These are phyloP conservation scores for Rhytidhysteron rufulum DNA, from an alignment of 2,329 filamentous ascomycete species.

Conservation along the genomic window DNA sequence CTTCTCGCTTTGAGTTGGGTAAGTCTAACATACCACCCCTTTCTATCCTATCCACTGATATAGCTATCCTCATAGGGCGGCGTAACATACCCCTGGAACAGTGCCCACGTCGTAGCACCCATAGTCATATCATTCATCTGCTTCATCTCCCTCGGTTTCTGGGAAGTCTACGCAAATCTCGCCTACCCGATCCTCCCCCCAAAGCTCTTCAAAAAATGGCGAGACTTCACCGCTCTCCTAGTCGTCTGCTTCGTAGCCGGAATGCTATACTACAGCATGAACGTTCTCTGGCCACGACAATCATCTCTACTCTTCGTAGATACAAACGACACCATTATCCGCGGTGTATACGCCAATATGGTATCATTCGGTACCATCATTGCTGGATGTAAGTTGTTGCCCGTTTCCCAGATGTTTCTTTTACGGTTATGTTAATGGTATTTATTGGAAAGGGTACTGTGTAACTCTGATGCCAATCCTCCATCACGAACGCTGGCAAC, in stretches of 20 bases:
- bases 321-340: conserved; percentile 16
- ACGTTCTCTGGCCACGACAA: conserved; percentile 21
- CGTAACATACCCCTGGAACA: conserved; percentile 40
- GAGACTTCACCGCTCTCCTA: conserved; percentile 14
- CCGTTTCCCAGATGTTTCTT: too few species aligned
- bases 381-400: too few species aligned
- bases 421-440: too few species aligned
- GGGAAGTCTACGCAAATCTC: conserved; percentile 43
- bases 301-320: conserved; percentile 18
- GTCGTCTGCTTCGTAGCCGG: conserved; percentile 18
- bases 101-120: conserved; percentile 44
- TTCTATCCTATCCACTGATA: not conserved
- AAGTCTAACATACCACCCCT: conserved; percentile 9
- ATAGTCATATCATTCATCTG: conserved; percentile 43
- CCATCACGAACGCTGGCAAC: conserved; percentile 36
- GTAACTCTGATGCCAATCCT: conserved; percentile 27
- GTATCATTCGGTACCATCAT: conserved; percentile 25
- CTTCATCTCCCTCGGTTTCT: conserved; percentile 43
- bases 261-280: conserved; percentile 25
- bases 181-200: conserved; percentile 36
- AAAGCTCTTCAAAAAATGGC: conserved; percentile 17
- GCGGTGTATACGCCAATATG: conserved; percentile 23
- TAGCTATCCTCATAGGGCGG: conserved; percentile 10
- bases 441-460: too few species aligned
- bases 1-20: conserved; percentile 51